phyloP scores from a whole-genome alignment of 2,329 filamentous ascomycete species.

The Septoria linicola region DNA sequence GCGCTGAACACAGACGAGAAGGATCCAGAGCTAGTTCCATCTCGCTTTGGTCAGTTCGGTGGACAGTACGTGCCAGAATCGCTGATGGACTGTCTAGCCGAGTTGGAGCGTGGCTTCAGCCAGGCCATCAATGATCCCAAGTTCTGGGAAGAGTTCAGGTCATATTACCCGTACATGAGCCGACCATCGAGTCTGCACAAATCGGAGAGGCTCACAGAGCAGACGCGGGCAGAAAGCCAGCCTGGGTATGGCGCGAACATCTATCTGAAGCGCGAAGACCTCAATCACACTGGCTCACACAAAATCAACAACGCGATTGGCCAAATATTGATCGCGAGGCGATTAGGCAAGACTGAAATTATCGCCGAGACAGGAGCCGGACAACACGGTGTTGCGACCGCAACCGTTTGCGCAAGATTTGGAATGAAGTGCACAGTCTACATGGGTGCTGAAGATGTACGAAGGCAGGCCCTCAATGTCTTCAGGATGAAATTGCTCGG shows the following conservation, averaged over 20 bases:
- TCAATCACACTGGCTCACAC: slow-evolving; percentile 97
- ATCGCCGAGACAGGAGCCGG: slow-evolving; percentile 97
- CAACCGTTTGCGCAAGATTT: slow-evolving; percentile 96
- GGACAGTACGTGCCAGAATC: slow-evolving; percentile 97
- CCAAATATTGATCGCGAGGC: slow-evolving; percentile 80
- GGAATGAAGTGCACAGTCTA: slow-evolving; percentile 97
- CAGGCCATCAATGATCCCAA: slow-evolving; percentile 78
- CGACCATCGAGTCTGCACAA: slow-evolving; percentile 88
- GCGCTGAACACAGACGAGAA: slow-evolving; percentile 67
- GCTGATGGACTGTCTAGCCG: slow-evolving; percentile 90
- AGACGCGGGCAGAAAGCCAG: slow-evolving; percentile 30
- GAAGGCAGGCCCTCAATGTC: slow-evolving; percentile 93
- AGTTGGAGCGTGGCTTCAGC: slow-evolving; percentile 90
- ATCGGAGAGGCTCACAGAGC: slow-evolving; percentile 80
- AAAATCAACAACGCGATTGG: slow-evolving; percentile 99
- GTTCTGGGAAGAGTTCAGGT: slow-evolving; percentile 97
- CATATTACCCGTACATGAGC: slow-evolving; percentile 97
- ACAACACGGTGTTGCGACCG: slow-evolving; percentile 96
- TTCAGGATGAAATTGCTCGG: slow-evolving; percentile 98
- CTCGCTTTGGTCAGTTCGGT: slow-evolving; percentile 92
- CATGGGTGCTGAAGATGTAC: slow-evolving; percentile 97
- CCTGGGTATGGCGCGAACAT: slow-evolving; percentile 85
- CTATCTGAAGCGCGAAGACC: slow-evolving; percentile 95
- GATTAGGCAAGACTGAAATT: slow-evolving; percentile 91
- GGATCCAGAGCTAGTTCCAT: slow-evolving; percentile 62